Conservation (phyloP, 208 protist genomes). For the Leishmania lainsoni region DNA sequence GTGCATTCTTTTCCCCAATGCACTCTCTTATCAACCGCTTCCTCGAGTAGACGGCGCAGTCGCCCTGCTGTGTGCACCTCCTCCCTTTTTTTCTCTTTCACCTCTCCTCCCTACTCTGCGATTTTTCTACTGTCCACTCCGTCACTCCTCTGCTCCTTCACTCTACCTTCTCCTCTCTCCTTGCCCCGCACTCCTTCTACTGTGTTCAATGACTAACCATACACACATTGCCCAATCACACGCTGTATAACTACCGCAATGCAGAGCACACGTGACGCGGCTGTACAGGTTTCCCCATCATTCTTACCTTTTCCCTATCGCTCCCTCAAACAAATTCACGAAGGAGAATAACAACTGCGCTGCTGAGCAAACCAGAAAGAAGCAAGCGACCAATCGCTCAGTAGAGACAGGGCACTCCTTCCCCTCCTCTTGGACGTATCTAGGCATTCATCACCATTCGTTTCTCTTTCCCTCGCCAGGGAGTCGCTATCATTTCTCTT, state of each 20-base stretch:
- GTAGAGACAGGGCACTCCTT: background rate
- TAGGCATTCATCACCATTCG: background rate
- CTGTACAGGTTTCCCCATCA: background rate
- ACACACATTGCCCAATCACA: background rate
- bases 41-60: background rate
- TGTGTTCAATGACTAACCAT: background rate
- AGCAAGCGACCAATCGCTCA: background rate
- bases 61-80: background rate
- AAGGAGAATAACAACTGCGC: background rate
- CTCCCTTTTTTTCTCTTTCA: background rate
- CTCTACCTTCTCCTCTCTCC: background rate
- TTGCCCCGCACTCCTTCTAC: background rate
- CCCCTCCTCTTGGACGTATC: background rate
- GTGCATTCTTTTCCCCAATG: background rate
- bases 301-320: too few relatives aligned
- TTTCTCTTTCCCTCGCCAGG: background rate
- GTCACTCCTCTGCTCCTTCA: background rate
- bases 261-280: background rate
- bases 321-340: background rate
- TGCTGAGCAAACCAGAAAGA: background rate
- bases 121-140: background rate
- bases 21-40: background rate
- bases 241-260: background rate
- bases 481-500: background rate
- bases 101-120: too few relatives aligned